Evolutionary conservation across 164 flowering plant genomes (phyloP), one percentile per base, ranked within the genome.

Genomic region (Aristolochia fimbriata): DNA sequence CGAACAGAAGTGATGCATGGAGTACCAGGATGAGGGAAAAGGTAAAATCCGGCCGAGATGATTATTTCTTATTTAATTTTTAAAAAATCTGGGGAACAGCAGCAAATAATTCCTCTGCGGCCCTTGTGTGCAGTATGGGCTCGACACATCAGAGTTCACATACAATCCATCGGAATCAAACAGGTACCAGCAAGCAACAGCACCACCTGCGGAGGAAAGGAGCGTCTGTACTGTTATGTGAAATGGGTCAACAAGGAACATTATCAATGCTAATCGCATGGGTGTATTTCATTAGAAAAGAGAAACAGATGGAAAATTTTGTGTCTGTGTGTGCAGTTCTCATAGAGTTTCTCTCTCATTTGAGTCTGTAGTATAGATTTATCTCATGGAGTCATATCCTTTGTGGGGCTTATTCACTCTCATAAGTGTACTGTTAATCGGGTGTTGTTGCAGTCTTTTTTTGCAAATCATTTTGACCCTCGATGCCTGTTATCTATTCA

Each of bases 11-110:
- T 65, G 94, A 85, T 78, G 89, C 94, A 58, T 89, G 96, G 96
- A 87, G 96, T 72, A 57, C 85, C 62, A 81, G 96, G 12, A 82
- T 87, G 94, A 77, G 89, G 67, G 96, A 89, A 77, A 87, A 87
- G 91, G 96, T 89, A 22, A 20, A 19, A 33, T 51, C 23, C 20
- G 21, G 20, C 61, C 14, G 17, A 14, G 6, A 11, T 19, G 37
- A 48, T 7, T 11, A n/a, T 1, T n/a, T 21, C 47, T 3, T 13
- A 37, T 37, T 37, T 10, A 37, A 37, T 37, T 37, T 27, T 1
- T 3, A 37, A 37, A 37, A 10, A 37, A 37, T 37, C 43, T 37
- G 43, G 11, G 43, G 4, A 0, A 37, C 1, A 3, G 43, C 43
- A 37, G 43, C 43, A 3, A 37, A 37, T 37, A 37, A 10, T 7